These are phyloP conservation scores for Coleophoma cylindrospora DNA, from an alignment of 2,329 filamentous ascomycete species.

Conservation along the genomic window DNA sequence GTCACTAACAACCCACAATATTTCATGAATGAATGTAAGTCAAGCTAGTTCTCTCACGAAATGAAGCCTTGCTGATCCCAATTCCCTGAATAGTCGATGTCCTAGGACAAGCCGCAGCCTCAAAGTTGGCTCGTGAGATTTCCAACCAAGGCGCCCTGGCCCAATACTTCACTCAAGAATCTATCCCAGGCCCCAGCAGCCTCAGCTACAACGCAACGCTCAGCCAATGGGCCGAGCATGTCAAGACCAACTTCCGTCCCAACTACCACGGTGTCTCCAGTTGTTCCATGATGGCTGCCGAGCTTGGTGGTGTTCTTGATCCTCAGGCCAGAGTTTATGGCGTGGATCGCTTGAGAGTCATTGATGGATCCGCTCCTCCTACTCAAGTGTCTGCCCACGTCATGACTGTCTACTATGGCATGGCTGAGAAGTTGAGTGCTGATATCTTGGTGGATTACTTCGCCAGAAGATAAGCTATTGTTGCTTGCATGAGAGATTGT, in stretches of 20 bases:
- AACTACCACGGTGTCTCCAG: conserved; percentile 16
- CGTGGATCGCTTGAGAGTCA: conserved; percentile 3
- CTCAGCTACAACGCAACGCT: conserved; percentile 13
- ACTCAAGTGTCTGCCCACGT: conserved; percentile 25
- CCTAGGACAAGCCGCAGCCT: conserved; percentile 21
- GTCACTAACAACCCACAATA: conserved; percentile 20
- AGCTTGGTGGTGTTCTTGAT: conserved; percentile 6
- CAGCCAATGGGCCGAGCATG: conserved; percentile 18
- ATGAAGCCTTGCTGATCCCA: no score
- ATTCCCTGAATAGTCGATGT: conserved; percentile 12
- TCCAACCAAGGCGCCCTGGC: conserved; percentile 6
- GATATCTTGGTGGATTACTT: conserved; percentile 2
- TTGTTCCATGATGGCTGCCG: conserved; percentile 6
- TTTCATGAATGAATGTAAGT: conserved; percentile 18
- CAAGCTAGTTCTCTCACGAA: no score
- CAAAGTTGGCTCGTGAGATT: conserved; percentile 20
- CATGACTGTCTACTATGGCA: conserved; percentile 25
- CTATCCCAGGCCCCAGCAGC: neutral
- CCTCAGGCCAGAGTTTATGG: conserved; percentile 1
- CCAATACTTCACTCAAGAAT: neutral
- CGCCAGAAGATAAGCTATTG: neutral
- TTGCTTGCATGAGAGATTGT: neutral
- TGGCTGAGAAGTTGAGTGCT: conserved; percentile 18
- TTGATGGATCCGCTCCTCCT: conserved; percentile 5
- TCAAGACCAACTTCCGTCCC: conserved; percentile 20